Evolutionary conservation across 176 grass and related monocot species (phyloP).

Genomic region (Carex myosuroides): DNA sequence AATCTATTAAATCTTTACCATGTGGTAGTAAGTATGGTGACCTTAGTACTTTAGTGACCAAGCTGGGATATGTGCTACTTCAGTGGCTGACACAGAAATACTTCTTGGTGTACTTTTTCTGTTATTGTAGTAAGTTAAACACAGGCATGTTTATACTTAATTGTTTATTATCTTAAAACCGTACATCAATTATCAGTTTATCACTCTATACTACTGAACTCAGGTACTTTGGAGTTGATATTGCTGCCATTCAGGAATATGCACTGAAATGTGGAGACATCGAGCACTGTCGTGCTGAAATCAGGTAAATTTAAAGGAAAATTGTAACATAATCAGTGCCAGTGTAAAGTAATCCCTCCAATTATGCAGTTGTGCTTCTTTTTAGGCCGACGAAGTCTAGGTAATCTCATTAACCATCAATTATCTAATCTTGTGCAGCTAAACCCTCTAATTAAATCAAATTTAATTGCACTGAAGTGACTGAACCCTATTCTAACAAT

Average conservation of each 20-base stretch:
- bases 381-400: neutral
- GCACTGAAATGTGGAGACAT: slow-evolving; percentile 60
- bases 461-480: neutral
- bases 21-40: neutral
- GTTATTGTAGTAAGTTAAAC: neutral
- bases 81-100: neutral
- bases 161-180: neutral
- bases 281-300: slow-evolving; percentile 79
- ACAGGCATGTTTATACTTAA: neutral
- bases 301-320: slow-evolving; percentile 43
- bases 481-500: neutral
- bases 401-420: neutral
- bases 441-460: neutral
- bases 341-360: neutral
- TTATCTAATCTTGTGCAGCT: neutral
- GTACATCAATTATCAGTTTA: neutral
- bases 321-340: neutral
- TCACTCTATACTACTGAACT: neutral
- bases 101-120: neutral
- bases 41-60: neutral
- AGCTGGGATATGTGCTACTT: neutral
- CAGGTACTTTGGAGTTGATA: slow-evolving; percentile 95
- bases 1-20: neutral
- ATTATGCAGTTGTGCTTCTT: neutral
- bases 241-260: slow-evolving; percentile 70